Conservation (phyloP, 2,329 filamentous ascomycete species). For the Colletotrichum truncatum region DNA sequence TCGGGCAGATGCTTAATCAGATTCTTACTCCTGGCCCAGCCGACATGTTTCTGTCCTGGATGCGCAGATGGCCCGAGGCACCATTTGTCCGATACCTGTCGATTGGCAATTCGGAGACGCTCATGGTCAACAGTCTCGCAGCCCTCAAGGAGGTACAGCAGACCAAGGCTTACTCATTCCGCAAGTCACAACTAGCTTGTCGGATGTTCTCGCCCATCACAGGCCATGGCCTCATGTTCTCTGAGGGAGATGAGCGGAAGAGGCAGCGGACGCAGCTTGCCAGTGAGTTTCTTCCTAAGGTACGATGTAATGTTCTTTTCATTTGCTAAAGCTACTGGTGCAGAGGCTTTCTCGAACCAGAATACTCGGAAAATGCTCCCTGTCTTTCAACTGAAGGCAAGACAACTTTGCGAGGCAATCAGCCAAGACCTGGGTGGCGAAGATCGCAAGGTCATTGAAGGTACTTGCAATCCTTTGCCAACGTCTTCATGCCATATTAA, state of each 20-base stretch:
- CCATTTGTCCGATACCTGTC: slow-evolving; percentile 49
- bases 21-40: slow-evolving; percentile 38
- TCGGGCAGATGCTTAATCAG: slow-evolving; percentile 50
- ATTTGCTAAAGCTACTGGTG: neutral
- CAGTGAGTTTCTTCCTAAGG: slow-evolving; percentile 20
- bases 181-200: slow-evolving; percentile 44
- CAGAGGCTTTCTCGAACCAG: slow-evolving; percentile 44
- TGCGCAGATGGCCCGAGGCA: slow-evolving; percentile 40
- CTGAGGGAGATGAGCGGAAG: slow-evolving; percentile 46
- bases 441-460: slow-evolving; percentile 36
- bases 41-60: slow-evolving; percentile 41
- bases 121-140: slow-evolving; percentile 46
- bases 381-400: slow-evolving; percentile 44
- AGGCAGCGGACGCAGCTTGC: slow-evolving; percentile 43
- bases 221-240: slow-evolving; percentile 46
- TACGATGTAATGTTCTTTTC: neutral
- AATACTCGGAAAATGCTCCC: slow-evolving; percentile 48
- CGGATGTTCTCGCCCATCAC: slow-evolving; percentile 45
- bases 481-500: neutral
- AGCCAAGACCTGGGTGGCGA: slow-evolving; percentile 36
- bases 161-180: slow-evolving; percentile 48
- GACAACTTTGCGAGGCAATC: slow-evolving; percentile 38
- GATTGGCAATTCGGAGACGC: slow-evolving; percentile 44
- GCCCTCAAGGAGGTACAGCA: slow-evolving; percentile 48
- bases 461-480: slow-evolving; percentile 12